Evolutionary conservation across 2,329 filamentous ascomycete species (phyloP).

Genomic region (Coniochaeta hoffmannii): DNA sequence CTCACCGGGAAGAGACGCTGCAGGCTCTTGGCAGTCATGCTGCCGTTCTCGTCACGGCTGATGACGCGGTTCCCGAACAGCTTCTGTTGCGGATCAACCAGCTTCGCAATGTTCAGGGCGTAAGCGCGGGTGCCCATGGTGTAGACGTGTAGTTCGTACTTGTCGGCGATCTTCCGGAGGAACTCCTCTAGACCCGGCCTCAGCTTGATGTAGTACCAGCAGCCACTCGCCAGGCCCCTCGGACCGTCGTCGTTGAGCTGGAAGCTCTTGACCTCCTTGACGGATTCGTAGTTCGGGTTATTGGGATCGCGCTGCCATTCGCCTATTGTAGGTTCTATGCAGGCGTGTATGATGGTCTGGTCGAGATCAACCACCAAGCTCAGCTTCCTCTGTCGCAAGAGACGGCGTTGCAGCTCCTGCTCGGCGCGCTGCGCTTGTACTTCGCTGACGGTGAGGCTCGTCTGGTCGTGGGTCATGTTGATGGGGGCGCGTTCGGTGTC

Average conservation of each 20-base stretch:
- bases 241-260: conserved; percentile 82
- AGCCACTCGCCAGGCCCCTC: conserved; percentile 59
- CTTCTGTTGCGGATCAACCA: conserved; percentile 83
- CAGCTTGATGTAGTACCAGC: conserved; percentile 98
- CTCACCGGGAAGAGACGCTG: conserved; percentile 91
- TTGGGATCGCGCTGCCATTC: conserved; percentile 88
- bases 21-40: conserved; percentile 81
- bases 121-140: conserved; percentile 99
- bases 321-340: conserved; percentile 89
- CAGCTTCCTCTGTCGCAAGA: conserved; percentile 75
- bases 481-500: conserved; percentile 85
- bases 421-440: conserved; percentile 75
- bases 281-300: conserved; percentile 85
- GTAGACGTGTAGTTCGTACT: conserved; percentile 96
- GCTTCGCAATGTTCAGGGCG: conserved; percentile 81
- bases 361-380: conserved; percentile 95
- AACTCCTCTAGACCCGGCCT: conserved; percentile 81
- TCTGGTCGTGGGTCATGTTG: conserved; percentile 91
- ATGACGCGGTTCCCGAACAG: conserved; percentile 93
- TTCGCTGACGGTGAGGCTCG: conserved; percentile 75
- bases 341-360: conserved; percentile 97
- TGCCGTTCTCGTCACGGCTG: conserved; percentile 94
- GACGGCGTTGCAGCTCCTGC: conserved; percentile 74
- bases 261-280: conserved; percentile 83
- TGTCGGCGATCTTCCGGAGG: conserved; percentile 64